Evolutionary conservation across 2,329 filamentous ascomycete species (phyloP).

Genomic region (Ambrosiella cleistominuta): DNA sequence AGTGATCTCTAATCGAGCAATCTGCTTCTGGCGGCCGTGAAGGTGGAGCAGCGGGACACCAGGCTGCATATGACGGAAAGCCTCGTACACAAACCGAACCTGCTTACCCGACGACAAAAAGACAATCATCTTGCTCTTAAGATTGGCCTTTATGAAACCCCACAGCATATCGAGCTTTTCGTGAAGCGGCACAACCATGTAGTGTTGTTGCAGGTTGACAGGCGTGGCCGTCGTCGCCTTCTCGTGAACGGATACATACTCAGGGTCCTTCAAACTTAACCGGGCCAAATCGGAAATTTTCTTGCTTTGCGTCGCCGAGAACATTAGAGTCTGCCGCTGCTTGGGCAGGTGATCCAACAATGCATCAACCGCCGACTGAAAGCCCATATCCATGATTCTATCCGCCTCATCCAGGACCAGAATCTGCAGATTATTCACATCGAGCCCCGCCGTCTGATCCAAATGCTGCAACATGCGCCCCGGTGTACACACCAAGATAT

Average conservation of each 20-base stretch:
- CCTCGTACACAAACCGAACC: constrained; percentile 88
- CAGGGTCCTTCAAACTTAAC: constrained; percentile 72
- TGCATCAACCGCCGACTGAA: constrained; percentile 76
- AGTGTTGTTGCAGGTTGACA: constrained; percentile 71
- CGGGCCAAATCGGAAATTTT: constrained; percentile 83
- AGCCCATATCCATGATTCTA: constrained; percentile 95
- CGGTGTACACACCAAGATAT: constrained; percentile 89
- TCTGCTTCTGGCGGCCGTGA: constrained; percentile 85
- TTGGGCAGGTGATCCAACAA: constrained; percentile 81
- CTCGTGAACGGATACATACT: constrained; percentile 91
- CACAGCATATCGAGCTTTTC: constrained; percentile 86
- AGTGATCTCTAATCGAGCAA: constrained; percentile 73
- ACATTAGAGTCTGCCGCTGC: constrained; percentile 76
- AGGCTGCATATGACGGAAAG: constrained; percentile 80
- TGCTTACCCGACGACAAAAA: constrained; percentile 94
- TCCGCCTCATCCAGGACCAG: constrained; percentile 92
- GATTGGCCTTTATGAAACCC: constrained; percentile 77
- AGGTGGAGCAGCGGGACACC: constrained; percentile 86
- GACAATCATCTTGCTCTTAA: constrained; percentile 88
- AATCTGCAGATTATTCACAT: constrained; percentile 79
- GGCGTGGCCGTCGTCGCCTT: constrained; percentile 65
- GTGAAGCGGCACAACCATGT: constrained; percentile 65
- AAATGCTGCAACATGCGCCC: constrained; percentile 91
- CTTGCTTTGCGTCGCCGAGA: constrained; percentile 91
- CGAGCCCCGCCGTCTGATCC: constrained; percentile 80